phyloP scores from a whole-genome alignment of 768 basidiomycete genomes.

The Phlebiopsis gigantea region DNA sequence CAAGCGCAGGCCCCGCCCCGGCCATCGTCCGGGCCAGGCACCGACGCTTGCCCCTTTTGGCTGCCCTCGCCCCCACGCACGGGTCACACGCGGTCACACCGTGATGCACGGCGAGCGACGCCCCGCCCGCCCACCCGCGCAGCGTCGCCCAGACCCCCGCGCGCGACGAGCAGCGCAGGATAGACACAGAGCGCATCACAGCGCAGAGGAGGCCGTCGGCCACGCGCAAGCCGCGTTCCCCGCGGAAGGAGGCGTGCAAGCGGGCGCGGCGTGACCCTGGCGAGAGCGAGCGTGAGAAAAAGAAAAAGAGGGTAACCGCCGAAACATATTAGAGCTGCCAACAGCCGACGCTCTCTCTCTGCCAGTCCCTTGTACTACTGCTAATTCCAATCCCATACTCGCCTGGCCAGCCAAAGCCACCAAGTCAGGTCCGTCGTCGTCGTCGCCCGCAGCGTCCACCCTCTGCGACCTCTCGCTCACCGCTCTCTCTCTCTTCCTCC shows the following conservation, averaged over 20 bases:
- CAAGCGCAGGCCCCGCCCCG: background rate
- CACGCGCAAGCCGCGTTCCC: background rate
- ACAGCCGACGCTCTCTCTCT: conserved; percentile 11
- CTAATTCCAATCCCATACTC: conserved; percentile 22
- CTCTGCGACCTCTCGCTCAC: background rate
- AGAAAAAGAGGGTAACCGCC: conserved; percentile 25
- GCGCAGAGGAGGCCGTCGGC: background rate
- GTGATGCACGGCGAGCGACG: background rate
- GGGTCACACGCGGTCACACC: background rate
- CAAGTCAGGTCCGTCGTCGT: conserved; percentile 20
- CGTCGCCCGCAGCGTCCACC: conserved; percentile 1
- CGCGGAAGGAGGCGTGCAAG: conserved; percentile 8
- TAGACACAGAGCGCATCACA: background rate
- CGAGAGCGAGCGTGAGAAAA: conserved; percentile 14
- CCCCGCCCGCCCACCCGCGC: background rate
- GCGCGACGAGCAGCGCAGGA: background rate
- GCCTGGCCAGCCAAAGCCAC: conserved; percentile 23
- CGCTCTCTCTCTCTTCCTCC: background rate
- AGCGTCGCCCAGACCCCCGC: background rate
- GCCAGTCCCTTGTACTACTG: conserved; percentile 28
- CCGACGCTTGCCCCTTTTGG: conserved; percentile 5
- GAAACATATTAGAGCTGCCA: conserved; percentile 20
- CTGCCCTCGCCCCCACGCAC: background rate
- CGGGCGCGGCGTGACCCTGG: conserved; percentile 17
- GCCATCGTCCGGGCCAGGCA: conserved; percentile 5